Conservation (phyloP, 345 rosid species). For the Mercurialis annua region DNA sequence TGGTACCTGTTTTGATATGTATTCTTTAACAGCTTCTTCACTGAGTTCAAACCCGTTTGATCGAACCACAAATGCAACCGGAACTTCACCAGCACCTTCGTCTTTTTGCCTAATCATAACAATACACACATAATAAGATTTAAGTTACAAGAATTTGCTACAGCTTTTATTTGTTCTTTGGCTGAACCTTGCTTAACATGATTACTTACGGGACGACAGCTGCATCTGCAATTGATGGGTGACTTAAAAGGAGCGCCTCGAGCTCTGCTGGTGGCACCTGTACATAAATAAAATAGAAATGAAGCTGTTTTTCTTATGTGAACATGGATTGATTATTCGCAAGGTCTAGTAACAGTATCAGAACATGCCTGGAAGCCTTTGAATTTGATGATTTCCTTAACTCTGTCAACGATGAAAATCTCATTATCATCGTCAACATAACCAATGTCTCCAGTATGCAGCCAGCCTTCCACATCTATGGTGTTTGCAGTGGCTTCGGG, state of each 20-base stretch:
- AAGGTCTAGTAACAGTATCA: background rate
- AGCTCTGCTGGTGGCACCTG: constrained; percentile 96
- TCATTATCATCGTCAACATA: constrained; percentile 80
- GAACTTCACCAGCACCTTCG: constrained; percentile 88
- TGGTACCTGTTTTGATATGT: constrained; percentile 69
- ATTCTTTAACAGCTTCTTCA: constrained; percentile 68
- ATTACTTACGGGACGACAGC: constrained; percentile 84
- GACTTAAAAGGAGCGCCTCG: constrained; percentile 69
- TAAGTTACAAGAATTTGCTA: background rate
- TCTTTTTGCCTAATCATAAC: constrained; percentile 55
- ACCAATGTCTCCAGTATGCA: constrained; percentile 90
- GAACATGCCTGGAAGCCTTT: constrained; percentile 79
- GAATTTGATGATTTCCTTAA: constrained; percentile 87
- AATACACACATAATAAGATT: no score
- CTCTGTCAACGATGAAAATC: constrained; percentile 76
- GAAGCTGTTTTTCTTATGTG: no score
- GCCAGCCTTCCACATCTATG: constrained; percentile 83
- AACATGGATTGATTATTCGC: background rate
- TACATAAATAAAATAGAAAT: background rate
- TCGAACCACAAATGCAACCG: constrained; percentile 83
- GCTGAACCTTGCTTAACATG: background rate
- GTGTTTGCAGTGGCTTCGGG: constrained; percentile 59
- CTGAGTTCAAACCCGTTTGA: constrained; percentile 52
- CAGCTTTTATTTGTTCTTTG: background rate
- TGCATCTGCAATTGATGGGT: constrained; percentile 72